Base-by-base conservation (phyloP, 768 basidiomycete genomes). In the Termitomyces sp. region DNA sequence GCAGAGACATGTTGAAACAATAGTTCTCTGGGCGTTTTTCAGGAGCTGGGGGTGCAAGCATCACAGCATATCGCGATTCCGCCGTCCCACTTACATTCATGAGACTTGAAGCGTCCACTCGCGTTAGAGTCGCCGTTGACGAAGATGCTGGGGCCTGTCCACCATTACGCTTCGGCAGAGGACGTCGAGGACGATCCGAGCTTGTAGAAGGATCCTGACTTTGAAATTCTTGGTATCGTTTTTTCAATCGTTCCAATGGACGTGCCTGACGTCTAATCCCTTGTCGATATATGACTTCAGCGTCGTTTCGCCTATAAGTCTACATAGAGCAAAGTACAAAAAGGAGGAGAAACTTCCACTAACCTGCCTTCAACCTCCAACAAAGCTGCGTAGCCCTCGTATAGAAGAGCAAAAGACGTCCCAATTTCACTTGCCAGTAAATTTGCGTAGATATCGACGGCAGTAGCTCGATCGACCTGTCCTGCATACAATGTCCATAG, bases 401-500 rank as follows among this genome's bases (percentile, higher is more conserved):
- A 99, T 46, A 97, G 73, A 44, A 88, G 73, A 1, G 91, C 84
- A 68, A 89, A 90, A 1, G 80, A 79, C 27, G 81, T 85, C 10
- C 91, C 93, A 65, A 94, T 86, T 42, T 85, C 86, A 58, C 80
- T 84, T 53, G 82, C 81, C 61, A 90, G 71, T 52, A 94, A 71
- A 69, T 84, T 86, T 27, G 83, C 81, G 72, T 91, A 98, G 34
- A 85, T 80, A 35, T 79, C 80, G 30, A 92, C 79, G 45, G 83
- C 83, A 17, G 79, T 77, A 3, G 86, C 76, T 63, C 83, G 80
- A 63, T 94, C 88, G 53, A 92, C 82, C 64, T 89, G 81, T 53
- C 83, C 83, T 10, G 94, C 88, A 68, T 96, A 94, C 48, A 89
- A 77, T 21, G 86, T 81, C 97, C 97, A 99, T 19, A 98, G 70